phyloP scores from a whole-genome alignment of 2,329 filamentous ascomycete species.

The Aphanoascus verrucosus region DNA sequence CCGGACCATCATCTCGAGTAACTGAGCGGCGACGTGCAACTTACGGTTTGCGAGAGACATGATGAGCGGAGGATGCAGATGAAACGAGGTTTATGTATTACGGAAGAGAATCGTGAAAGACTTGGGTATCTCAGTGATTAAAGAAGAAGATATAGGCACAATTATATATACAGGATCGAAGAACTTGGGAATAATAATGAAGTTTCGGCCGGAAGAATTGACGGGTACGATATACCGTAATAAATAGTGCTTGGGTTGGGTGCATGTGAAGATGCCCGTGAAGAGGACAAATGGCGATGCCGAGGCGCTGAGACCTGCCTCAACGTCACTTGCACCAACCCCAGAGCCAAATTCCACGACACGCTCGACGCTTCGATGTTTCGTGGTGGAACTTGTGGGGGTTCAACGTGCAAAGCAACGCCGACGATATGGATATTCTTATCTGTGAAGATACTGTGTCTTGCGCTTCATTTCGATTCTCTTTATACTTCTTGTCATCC shows the following conservation, averaged over 20 bases:
- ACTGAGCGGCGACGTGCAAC: constrained; percentile 19
- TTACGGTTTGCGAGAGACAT: constrained; percentile 68
- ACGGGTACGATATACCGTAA: background rate
- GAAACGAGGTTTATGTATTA: constrained; percentile 1
- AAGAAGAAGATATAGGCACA: constrained; percentile 8
- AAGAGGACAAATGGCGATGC: background rate
- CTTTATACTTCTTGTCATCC: too few relatives aligned
- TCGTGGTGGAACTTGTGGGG: background rate
- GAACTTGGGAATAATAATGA: background rate
- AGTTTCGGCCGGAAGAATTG: background rate
- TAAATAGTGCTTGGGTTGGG: background rate
- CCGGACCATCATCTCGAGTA: background rate
- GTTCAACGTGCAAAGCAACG: background rate
- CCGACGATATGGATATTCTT: too few relatives aligned
- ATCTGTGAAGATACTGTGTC: too few relatives aligned
- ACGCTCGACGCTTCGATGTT: background rate
- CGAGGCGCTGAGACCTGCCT: constrained; percentile 4
- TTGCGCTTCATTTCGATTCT: too few relatives aligned
- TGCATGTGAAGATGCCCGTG: constrained; percentile 10
- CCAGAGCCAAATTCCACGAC: constrained; percentile 2
- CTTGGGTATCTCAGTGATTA: constrained; percentile 16
- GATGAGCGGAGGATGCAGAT: constrained; percentile 21
- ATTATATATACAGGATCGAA: background rate
- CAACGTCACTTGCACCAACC: background rate
- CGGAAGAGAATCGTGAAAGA: constrained; percentile 9